Conservation (phyloP, 2,329 filamentous ascomycete genomes). For the Ceratocystis cacaofunesta region DNA sequence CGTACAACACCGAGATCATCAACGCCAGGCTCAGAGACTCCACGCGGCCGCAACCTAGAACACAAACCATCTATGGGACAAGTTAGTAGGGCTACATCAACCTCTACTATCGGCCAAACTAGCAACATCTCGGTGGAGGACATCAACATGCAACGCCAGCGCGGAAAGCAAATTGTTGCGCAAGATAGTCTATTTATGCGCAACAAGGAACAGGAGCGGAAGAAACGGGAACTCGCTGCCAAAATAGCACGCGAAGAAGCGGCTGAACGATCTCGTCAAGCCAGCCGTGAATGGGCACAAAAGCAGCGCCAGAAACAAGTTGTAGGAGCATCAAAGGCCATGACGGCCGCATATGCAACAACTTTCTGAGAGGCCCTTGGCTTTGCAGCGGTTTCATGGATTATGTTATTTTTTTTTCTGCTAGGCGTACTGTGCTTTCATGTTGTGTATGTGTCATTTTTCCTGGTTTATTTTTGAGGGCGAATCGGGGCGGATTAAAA, state of each 20-base stretch:
- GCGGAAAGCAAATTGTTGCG: constrained; percentile 39
- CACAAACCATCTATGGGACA: constrained; percentile 9
- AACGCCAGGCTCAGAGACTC: constrained; percentile 16
- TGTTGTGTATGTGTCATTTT: not conserved
- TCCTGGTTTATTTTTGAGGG: not conserved
- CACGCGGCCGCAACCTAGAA: constrained; percentile 7
- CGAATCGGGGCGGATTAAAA: not conserved
- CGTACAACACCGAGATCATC: constrained; percentile 8
- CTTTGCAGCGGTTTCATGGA: not conserved
- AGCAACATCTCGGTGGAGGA: constrained; percentile 38
- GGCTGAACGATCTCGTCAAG: constrained; percentile 43
- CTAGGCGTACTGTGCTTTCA: not conserved
- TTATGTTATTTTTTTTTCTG: not conserved
- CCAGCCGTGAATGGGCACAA: constrained; percentile 48
- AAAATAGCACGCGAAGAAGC: constrained; percentile 43
- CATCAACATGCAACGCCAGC: constrained; percentile 34
- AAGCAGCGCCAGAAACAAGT: constrained; percentile 34
- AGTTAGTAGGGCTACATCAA: constrained; percentile 30
- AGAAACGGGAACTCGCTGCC: constrained; percentile 38
- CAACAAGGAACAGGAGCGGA: constrained; percentile 38
- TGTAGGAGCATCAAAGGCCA: constrained; percentile 13
- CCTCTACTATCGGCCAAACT: constrained; percentile 33
- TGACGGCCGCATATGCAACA: not conserved
- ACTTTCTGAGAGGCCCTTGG: not conserved
- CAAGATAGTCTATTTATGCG: constrained; percentile 35